Evolutionary conservation across 2,329 filamentous ascomycete genomes (phyloP).

Genomic region (Aspergillus bombycis): DNA sequence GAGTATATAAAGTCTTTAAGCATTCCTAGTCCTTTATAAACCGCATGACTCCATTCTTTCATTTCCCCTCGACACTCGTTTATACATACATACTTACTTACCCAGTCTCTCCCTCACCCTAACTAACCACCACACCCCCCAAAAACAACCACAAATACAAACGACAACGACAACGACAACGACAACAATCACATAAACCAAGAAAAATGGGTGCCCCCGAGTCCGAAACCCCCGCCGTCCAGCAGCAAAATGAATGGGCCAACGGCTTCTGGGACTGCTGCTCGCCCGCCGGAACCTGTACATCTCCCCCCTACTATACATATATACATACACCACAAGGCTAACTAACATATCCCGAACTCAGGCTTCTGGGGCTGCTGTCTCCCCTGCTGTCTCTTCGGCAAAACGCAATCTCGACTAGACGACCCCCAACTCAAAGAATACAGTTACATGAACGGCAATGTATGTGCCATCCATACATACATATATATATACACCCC

Average conservation of each 20-base stretch:
- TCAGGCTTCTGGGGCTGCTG: slow-evolving; percentile 32
- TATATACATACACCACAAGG: neutral
- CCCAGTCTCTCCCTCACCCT: neutral
- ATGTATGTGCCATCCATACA: slow-evolving; percentile 20
- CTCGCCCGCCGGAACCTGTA: slow-evolving; percentile 36
- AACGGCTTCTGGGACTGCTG: slow-evolving; percentile 38
- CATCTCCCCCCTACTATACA: neutral
- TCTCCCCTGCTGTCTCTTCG: slow-evolving; percentile 37
- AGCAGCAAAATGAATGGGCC: slow-evolving; percentile 29
- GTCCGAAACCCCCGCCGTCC: neutral
- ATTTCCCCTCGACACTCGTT: neutral
- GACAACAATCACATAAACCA: neutral
- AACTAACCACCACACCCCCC: no score
- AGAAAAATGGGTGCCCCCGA: slow-evolving; percentile 12
- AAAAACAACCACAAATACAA: no score
- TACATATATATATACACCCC: no score
- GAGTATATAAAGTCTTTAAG: neutral
- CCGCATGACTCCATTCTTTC: neutral
- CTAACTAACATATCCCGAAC: slow-evolving; percentile 1
- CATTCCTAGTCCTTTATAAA: neutral
- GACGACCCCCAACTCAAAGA: slow-evolving; percentile 33
- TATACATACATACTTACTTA: no score
- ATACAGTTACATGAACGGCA: slow-evolving; percentile 31
- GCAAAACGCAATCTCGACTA: slow-evolving; percentile 35
- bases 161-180: no score